Conservation (phyloP, 495 filamentous ascomycete species). For the Aspergillus haitiensis region DNA sequence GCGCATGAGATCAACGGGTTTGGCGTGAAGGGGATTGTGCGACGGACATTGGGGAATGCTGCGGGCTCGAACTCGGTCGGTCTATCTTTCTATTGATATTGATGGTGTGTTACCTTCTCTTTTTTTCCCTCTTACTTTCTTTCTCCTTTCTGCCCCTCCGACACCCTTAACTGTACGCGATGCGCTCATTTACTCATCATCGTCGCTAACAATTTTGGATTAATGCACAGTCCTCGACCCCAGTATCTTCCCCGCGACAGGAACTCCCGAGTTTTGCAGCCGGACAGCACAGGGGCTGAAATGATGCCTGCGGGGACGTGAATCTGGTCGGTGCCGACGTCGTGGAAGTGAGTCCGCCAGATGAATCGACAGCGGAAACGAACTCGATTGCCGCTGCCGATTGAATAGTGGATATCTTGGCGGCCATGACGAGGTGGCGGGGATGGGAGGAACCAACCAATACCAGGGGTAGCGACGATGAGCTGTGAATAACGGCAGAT, state of each 20-base stretch:
- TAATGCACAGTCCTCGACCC: slow-evolving; percentile 26
- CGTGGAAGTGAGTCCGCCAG: slow-evolving; percentile 52
- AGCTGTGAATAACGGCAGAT: slow-evolving; percentile 14
- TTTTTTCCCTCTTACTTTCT: not conserved
- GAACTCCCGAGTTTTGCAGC: slow-evolving; percentile 33
- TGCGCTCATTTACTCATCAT: no score
- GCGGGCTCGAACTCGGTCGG: slow-evolving; percentile 27
- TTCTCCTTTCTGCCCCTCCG: no score
- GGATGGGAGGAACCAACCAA: not conserved
- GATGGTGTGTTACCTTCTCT: slow-evolving; percentile 21
- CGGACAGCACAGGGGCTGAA: slow-evolving; percentile 37
- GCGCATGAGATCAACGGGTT: slow-evolving; percentile 32
- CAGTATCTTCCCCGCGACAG: slow-evolving; percentile 31
- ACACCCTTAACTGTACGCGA: no score
- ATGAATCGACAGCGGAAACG: slow-evolving; percentile 49
- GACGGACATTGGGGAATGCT: slow-evolving; percentile 17
- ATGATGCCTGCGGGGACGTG: slow-evolving; percentile 26
- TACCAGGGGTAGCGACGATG: slow-evolving; percentile 7
- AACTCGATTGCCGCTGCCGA: slow-evolving; percentile 51
- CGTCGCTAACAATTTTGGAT: not conserved
- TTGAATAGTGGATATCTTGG: slow-evolving; percentile 30
- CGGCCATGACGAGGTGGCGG: slow-evolving; percentile 24
- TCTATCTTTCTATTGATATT: slow-evolving; percentile 35
- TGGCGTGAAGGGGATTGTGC: slow-evolving; percentile 26
- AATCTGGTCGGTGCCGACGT: slow-evolving; percentile 35